Evolutionary conservation across 2,329 filamentous ascomycete genomes (phyloP).

Genomic region (Emergomyces pasteurianus): DNA sequence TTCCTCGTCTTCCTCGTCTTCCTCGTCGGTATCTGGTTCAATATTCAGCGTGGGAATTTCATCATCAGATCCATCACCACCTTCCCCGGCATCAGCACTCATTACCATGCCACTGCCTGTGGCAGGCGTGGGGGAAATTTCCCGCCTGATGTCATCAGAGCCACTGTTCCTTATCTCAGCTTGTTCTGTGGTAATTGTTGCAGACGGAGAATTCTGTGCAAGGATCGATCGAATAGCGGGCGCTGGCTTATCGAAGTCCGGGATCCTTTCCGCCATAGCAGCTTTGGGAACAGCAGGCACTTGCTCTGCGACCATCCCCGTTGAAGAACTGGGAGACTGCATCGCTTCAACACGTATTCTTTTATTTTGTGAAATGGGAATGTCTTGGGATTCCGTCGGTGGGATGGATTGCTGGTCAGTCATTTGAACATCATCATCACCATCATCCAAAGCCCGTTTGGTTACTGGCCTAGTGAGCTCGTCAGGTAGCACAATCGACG

Average conservation of each 20-base stretch:
- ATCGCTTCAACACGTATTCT: constrained; percentile 2
- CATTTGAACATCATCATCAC: constrained; percentile 11
- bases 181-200: background rate
- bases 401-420: background rate
- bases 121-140: background rate
- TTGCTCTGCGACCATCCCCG: background rate
- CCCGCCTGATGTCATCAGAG: background rate
- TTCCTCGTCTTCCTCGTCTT: constrained; percentile 31
- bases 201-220: background rate
- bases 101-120: background rate
- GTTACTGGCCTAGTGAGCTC: constrained; percentile 6
- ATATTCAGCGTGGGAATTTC: constrained; percentile 38
- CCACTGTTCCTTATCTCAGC: background rate
- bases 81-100: constrained; percentile 10
- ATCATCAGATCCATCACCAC: constrained; percentile 34
- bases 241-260: background rate
- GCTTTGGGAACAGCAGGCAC: background rate
- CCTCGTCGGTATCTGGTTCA: constrained; percentile 36
- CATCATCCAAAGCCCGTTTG: constrained; percentile 18
- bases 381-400: background rate
- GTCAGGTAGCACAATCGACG: constrained; percentile 3
- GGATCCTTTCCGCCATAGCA: background rate
- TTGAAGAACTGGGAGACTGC: background rate
- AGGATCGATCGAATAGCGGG: background rate
- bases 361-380: constrained; percentile 6